Evolutionary conservation across 2,329 filamentous ascomycete species (phyloP).

Genomic region (Fusarium albidum): DNA sequence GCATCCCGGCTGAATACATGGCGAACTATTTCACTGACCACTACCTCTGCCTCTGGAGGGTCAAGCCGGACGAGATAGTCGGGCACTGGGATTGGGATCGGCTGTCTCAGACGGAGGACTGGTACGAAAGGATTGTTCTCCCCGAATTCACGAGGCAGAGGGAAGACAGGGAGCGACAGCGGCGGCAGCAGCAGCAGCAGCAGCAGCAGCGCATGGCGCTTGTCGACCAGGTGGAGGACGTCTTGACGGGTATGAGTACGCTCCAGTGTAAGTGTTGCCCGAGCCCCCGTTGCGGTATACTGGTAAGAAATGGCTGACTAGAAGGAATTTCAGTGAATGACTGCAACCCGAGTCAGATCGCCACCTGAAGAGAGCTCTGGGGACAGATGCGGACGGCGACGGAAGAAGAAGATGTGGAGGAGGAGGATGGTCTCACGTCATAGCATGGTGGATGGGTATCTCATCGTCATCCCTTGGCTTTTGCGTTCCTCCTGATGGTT

Average conservation of each 20-base stretch:
- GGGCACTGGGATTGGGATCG: conserved; percentile 2
- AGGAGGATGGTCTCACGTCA: too few species aligned
- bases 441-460: too few species aligned
- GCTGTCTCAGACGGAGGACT: not conserved
- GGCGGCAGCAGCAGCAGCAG: not conserved
- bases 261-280: not conserved
- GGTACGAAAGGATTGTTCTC: not conserved
- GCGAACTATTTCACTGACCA: not conserved
- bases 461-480: too few species aligned
- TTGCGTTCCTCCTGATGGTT: too few species aligned
- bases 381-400: too few species aligned
- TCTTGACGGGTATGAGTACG: not conserved
- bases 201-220: not conserved
- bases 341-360: not conserved
- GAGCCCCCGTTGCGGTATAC: too few species aligned
- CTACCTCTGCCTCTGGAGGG: conserved; percentile 1
- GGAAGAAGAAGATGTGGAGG: too few species aligned
- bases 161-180: not conserved
- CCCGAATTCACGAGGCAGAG: not conserved
- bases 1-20: not conserved
- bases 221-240: not conserved
- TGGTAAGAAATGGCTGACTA: not conserved
- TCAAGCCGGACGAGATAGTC: not conserved
- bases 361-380: not conserved
- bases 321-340: not conserved